Evolutionary conservation across 306 rosid species (phyloP), one percentile per base, ranked within the genome.

Genomic region (Trichosanthes cucumerina): DNA sequence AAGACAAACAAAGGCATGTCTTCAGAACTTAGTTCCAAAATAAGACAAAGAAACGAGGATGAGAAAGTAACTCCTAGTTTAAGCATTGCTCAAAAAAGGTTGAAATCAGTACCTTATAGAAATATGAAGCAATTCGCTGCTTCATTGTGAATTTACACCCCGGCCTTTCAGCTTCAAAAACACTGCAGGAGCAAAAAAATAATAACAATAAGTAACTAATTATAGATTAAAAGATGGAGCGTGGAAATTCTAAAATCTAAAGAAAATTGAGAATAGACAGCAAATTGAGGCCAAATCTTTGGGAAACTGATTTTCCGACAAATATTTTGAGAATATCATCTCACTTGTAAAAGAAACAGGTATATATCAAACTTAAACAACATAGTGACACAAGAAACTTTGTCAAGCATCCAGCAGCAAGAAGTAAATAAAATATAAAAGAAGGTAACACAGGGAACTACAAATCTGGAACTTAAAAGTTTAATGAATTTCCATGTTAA

Each of bases 121-220:
- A 93, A 82, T 79, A 90, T 38, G 98, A 81, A 39, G 96, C 93
- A 79, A 88, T 46, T 38, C 98, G 93, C 84, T 93, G 98, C 86
- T 78, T 81, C 38, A 8, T 62, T 1, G 98, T 79, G 86, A 93
- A 92, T 76, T 46, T 92, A 80, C 94, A 89, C 78, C 98, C 98
- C 0, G 98, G 97, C 76, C 97, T 89, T 93, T 92, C 86, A 66
- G 94, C 97, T 87, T 93, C 96, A 54, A 93, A 93, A 80, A 93
- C 98, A 80, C 98, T 93, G 89, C 93, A 89, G 62, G 57, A n/a
- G 80, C 77, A 57, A 64, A 49, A 82, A 8, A 28, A 28, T 28
- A 28, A 52, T 1, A 24, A 33, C 1, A 63, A 26, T 0, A 14
- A 14, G 39, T 59, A 59, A 59, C 12, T 13, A 62, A 13, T 60